Conservation (phyloP, 768 basidiomycete species). For the Obba rivulosa region DNA sequence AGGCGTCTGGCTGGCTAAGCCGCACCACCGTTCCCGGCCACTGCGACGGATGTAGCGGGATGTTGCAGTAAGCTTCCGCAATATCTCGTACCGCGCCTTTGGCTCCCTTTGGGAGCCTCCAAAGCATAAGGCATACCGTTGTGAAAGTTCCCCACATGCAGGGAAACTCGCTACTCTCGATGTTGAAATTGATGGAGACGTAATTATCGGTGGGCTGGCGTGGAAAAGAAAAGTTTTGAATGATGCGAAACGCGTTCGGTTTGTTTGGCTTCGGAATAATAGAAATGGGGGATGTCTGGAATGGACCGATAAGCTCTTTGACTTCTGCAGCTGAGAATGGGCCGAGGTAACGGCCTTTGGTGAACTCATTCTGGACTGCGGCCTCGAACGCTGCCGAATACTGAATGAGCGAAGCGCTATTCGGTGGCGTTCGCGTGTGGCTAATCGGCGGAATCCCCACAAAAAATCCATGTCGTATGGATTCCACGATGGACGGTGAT, state of each 20-base stretch:
- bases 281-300: constrained; percentile 25
- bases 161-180: too few relatives aligned
- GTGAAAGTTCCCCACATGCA: constrained; percentile 41
- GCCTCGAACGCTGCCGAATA: neutral
- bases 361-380: neutral
- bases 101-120: constrained; percentile 30
- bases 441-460: neutral
- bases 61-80: constrained; percentile 31
- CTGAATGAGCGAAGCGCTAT: neutral
- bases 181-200: constrained; percentile 22
- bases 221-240: constrained; percentile 28
- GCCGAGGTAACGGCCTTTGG: constrained; percentile 2
- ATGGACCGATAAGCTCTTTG: constrained; percentile 14
- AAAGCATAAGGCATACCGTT: constrained; percentile 23
- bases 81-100: constrained; percentile 32
- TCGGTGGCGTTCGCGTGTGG: neutral
- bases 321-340: constrained; percentile 7
- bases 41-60: constrained; percentile 25
- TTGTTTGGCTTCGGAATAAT: constrained; percentile 23
- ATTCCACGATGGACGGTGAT: neutral
- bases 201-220: neutral
- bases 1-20: too few relatives aligned
- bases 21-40: constrained; percentile 30
- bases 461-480: neutral
- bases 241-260: constrained; percentile 13